phyloP scores from a whole-genome alignment of 257 asterid genomes.

The Capsicum chinense region DNA sequence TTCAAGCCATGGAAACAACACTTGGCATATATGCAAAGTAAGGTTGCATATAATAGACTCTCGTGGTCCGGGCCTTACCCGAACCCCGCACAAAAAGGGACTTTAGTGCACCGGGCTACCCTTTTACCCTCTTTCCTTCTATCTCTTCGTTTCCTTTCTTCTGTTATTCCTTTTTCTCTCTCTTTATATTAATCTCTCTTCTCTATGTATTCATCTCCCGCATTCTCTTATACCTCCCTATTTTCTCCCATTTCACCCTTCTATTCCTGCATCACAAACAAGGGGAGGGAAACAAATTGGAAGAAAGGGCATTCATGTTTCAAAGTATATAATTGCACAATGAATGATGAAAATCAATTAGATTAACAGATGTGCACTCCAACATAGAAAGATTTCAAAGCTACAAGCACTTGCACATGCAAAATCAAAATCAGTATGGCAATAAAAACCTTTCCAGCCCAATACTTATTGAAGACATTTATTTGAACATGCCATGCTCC shows the following conservation, averaged over 20 bases:
- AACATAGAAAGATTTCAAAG: background rate
- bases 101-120: too few species aligned
- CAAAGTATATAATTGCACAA: conserved; percentile 1
- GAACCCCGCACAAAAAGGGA: too few species aligned
- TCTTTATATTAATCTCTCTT: conserved; percentile 6
- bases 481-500: conserved; percentile 6
- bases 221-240: background rate
- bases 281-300: background rate
- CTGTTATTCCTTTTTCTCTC: background rate
- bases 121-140: too few species aligned
- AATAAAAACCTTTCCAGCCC: background rate
- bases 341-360: conserved; percentile 16
- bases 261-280: background rate
- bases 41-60: too few species aligned
- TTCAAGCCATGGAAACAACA: too few species aligned
- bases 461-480: background rate
- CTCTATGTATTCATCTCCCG: background rate
- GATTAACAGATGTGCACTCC: conserved; percentile 8
- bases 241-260: conserved; percentile 9
- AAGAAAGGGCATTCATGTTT: conserved; percentile 3
- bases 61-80: too few species aligned
- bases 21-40: too few species aligned
- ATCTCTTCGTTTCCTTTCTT: too few species aligned
- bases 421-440: background rate
- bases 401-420: conserved; percentile 16